Percentiles rank a stretch among this genome's conserved stretches.
phyloP scores from a whole-genome alignment of 1,284 basidiomycete species.

The Entoloma clypeatum region DNA sequence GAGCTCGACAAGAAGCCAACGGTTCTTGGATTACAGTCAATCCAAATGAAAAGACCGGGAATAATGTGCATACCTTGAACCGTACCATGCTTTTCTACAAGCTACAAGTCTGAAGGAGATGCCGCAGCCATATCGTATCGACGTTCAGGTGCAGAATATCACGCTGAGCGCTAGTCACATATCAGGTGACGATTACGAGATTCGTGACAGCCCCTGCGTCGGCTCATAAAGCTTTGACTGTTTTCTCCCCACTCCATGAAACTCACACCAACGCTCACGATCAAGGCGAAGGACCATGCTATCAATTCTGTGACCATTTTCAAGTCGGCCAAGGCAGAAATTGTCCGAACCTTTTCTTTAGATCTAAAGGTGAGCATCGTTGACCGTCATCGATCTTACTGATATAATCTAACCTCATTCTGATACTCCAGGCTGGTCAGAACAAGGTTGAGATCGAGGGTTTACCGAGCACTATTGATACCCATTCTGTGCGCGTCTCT shows the following conservation, averaged over 20 bases:
- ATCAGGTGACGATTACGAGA: no score
- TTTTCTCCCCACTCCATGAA: no score
- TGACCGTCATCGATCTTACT: neutral
- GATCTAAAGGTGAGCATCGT: slow-evolving; percentile 31
- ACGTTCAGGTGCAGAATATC: no score
- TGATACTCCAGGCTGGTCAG: slow-evolving; percentile 40
- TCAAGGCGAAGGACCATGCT: slow-evolving; percentile 30
- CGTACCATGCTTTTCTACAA: slow-evolving; percentile 43
- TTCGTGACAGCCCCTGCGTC: no score
- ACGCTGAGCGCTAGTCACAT: no score
- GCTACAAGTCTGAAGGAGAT: neutral
- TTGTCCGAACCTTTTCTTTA: slow-evolving; percentile 36
- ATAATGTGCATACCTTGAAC: slow-evolving; percentile 46
- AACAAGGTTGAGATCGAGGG: slow-evolving; percentile 45
- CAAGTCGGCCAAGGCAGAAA: slow-evolving; percentile 40
- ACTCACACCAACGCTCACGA: slow-evolving; percentile 7
- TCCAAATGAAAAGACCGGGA: slow-evolving; percentile 2
- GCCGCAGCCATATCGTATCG: no score
- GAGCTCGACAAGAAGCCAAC: slow-evolving; percentile 77
- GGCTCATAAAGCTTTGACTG: no score
- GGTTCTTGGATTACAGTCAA: slow-evolving; percentile 48
- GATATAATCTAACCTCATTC: neutral
- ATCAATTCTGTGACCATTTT: slow-evolving; percentile 43
- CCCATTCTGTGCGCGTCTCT: slow-evolving; percentile 45
- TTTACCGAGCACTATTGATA: slow-evolving; percentile 45